These are phyloP conservation scores for Epichloe elymi DNA, from an alignment of 2,329 filamentous ascomycete genomes.

Conservation along the genomic window DNA sequence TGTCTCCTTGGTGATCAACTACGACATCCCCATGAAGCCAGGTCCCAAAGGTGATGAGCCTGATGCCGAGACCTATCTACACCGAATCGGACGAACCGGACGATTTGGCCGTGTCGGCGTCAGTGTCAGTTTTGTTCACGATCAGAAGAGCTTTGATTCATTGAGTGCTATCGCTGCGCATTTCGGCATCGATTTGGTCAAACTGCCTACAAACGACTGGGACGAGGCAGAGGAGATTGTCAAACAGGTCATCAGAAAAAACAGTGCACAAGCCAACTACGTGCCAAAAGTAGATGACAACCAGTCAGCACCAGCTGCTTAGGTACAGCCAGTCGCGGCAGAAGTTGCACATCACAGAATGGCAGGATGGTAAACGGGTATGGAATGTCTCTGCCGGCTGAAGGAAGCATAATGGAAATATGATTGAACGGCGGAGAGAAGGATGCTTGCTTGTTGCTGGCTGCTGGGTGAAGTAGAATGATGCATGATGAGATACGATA, in stretches of 20 bases:
- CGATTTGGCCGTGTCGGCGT: conserved; percentile 95
- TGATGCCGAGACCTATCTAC: conserved; percentile 90
- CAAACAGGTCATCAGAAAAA: conserved; percentile 63
- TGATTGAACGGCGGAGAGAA: neutral
- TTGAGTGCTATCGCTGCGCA: conserved; percentile 67
- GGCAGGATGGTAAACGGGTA: neutral
- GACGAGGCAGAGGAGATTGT: conserved; percentile 75
- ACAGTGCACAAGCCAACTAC: conserved; percentile 42
- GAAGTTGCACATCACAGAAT: neutral
- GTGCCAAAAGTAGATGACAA: conserved; percentile 32
- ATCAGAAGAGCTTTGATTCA: conserved; percentile 66
- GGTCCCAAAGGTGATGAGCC: conserved; percentile 57
- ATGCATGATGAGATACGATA: conserved; percentile 8
- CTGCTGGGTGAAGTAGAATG: conserved; percentile 1
- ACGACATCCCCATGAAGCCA: conserved; percentile 63
- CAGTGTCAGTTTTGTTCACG: conserved; percentile 87
- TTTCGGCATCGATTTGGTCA: conserved; percentile 70
- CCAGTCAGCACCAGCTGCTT: conserved; percentile 15
- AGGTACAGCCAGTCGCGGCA: conserved; percentile 13
- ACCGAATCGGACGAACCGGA: conserved; percentile 93
- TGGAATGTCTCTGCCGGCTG: neutral
- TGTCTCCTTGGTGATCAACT: conserved; percentile 98
- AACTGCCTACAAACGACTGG: conserved; percentile 79
- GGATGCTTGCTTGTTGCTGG: neutral
- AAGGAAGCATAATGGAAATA: neutral